Conservation (phyloP, 2,329 filamentous ascomycete genomes). For the Alternaria atra region DNA sequence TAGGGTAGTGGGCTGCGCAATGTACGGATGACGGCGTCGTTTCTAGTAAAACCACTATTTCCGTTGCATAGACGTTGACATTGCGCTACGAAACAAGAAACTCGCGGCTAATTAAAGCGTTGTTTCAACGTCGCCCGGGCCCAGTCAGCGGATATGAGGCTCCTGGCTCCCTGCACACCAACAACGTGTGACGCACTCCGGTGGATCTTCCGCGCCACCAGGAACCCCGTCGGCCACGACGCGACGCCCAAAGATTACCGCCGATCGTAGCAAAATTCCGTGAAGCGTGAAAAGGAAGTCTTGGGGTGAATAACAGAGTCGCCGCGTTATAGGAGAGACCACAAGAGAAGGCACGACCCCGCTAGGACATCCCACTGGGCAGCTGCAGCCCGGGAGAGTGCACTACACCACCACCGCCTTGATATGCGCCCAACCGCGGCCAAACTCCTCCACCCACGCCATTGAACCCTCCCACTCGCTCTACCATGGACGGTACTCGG, state of each 20-base stretch:
- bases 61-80: neutral
- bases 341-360: constrained; percentile 33
- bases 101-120: constrained; percentile 12
- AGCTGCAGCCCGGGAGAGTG: constrained; percentile 26
- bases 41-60: neutral
- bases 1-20: neutral
- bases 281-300: neutral
- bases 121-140: constrained; percentile 16
- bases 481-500: constrained; percentile 43
- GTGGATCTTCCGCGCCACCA: constrained; percentile 43
- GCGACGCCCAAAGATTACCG: constrained; percentile 21
- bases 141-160: constrained; percentile 15
- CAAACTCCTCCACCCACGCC: constrained; percentile 22
- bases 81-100: neutral
- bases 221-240: constrained; percentile 27
- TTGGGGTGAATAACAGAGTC: constrained; percentile 1
- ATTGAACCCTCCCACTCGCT: constrained; percentile 21
- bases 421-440: constrained; percentile 39
- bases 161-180: constrained; percentile 9
- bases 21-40: neutral
- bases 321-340: constrained; percentile 1
- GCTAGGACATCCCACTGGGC: constrained; percentile 29
- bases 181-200: constrained; percentile 28
- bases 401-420: constrained; percentile 25
- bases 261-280: constrained; percentile 6